Base-by-base conservation (phyloP, 768 basidiomycete genomes). In the Boletellus ananas region DNA sequence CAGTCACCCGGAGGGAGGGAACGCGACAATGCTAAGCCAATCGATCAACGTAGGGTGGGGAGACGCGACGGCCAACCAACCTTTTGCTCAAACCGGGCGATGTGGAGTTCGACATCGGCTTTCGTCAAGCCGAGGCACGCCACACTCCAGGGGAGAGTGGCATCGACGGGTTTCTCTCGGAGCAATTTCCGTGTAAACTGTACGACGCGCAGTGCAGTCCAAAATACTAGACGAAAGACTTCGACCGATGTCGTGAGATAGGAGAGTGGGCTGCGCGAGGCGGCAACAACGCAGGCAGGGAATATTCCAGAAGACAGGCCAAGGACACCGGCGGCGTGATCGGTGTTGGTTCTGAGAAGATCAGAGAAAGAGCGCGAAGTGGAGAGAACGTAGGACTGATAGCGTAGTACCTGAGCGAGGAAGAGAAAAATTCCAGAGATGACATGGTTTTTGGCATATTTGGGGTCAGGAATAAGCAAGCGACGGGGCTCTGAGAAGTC, bases 221-320 rank as follows among this genome's bases (percentile, higher is more conserved):
- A 80, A 37, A 83, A 61, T 8, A 77, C 72, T 16, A 81, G 59
- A 25, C 79, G 74, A 59, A 73, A 81, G 2, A 70, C 70, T 55
- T 81, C 72, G 13, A 77, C 70, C 7, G 78, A 66, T 45, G 64
- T 69, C 4, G 65, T 64, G 39, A 81, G 71, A 54, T 74, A 80
- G 1, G 70, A 62, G 20, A 75, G 61, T 27, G 66, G 56, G 21
- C 64, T 69, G 10, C 54, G 43, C 0, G 81, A 79, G 2, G 75
- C 68, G 38, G 72, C 75, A 4, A 76, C 75, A 14, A 80, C 75
- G 47, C 76, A 76, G 8, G 81, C 79, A 16, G 76, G 68, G 37
- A 83, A 66, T 47, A 81, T 72, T 25, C 80, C 81, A 40, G 79
- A 80, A n/a, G 79, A 81, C 61, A 80, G 77, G 4, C 76, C 80